These are phyloP conservation scores for Tetradesmus obliquus DNA, from an alignment of 139 green algal species.

Conservation along the genomic window DNA sequence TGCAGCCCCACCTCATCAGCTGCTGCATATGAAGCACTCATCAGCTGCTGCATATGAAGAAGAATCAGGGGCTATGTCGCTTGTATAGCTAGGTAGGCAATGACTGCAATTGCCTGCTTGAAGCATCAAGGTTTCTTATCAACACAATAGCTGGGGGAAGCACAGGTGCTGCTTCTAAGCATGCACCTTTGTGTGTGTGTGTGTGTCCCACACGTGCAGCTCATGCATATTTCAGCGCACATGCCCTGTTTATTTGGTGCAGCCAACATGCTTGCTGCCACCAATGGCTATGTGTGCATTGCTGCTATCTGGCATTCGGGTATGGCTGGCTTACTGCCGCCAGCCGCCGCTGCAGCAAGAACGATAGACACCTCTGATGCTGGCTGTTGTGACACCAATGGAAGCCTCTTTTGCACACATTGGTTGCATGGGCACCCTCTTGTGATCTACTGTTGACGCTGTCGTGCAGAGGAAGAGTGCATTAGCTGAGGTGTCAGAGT, in stretches of 20 bases:
- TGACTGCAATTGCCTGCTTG: not conserved
- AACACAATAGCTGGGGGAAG: not conserved
- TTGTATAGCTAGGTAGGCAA: not conserved
- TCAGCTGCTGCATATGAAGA: not conserved
- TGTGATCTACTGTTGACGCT: not conserved
- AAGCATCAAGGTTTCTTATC: not conserved
- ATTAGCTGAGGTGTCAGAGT: not conserved
- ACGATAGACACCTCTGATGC: not conserved
- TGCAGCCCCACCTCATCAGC: not conserved
- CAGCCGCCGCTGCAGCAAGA: not conserved
- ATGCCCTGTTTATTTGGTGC: not conserved
- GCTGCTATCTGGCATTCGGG: not conserved
- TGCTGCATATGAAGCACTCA: not conserved
- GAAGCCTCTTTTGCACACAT: not conserved
- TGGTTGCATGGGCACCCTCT: not conserved
- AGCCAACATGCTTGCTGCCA: not conserved
- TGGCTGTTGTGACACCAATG: not conserved
- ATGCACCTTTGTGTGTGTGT: too few relatives aligned
- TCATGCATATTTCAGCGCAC: not conserved
- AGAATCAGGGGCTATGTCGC: not conserved
- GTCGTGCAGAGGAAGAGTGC: not conserved
- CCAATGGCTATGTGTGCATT: not conserved
- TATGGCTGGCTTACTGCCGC: not conserved
- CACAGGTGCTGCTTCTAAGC: not conserved
- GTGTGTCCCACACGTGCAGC: too few relatives aligned